Evolutionary conservation across 2,329 filamentous ascomycete genomes (phyloP), one percentile per base, ranked within the genome.

Genomic region (Aspergillus awamori): DNA sequence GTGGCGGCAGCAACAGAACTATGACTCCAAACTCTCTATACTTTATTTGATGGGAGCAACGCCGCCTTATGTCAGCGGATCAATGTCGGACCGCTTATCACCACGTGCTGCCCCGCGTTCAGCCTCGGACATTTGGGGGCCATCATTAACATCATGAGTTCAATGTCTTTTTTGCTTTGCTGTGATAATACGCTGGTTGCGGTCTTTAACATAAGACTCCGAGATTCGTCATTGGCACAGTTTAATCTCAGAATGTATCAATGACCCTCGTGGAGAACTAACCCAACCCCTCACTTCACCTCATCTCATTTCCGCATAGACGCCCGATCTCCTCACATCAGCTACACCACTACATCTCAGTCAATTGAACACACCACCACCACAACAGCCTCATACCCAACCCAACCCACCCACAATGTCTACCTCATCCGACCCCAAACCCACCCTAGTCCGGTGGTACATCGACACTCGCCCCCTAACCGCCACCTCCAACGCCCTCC

Each of bases 401-500:
- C 33, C 41, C 22, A 49, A 51, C 4, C 11, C 8, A 47, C 17
- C 43, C 30, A 53, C n/a, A 22, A 52, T 22, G 20, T 17, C 41
- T 11, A 45, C 30, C n/a, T 24, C 26, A 38, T 36, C 43, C 17
- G 22, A 24, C 17, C 6, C 51, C 15, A 51, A 26, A 52, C 63
- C 53, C 13, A 36, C 63, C 1, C 69, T 81, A 24, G 69, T 68
- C 24, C 70, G 79, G 64, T 81, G 77, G 77, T 81, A 81, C 63
- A 77, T 81, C 53, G 79, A 81, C 61, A 77, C 75, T 33, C 73
- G 79, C 15, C 61, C 62, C 4, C 70, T 77, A 62, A 76, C 75
- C 15, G 64, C 61, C 41, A 67, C 63, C 33, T 72, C 66, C 28
- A 56, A 60, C 22, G 62, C 60, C 5, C 76, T 81, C 8, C 79